These are phyloP conservation scores for Nigrospora sphaerica DNA, from an alignment of 2,329 filamentous ascomycete species.

Conservation along the genomic window DNA sequence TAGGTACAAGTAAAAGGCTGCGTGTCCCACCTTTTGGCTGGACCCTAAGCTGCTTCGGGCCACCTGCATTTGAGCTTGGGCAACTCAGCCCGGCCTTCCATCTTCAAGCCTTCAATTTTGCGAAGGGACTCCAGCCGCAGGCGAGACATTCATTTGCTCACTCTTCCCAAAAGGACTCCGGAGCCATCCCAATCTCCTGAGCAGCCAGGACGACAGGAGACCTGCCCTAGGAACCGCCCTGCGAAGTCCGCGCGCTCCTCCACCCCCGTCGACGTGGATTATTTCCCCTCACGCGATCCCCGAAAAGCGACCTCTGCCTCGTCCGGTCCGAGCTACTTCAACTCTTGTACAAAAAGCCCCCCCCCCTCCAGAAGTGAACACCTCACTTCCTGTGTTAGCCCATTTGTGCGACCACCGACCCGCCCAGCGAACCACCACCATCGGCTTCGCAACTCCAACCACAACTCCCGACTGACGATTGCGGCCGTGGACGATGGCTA, in stretches of 20 bases:
- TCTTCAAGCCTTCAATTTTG: slow-evolving; percentile 1
- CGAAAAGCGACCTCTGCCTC: background rate
- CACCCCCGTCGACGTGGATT: background rate
- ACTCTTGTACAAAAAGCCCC: background rate
- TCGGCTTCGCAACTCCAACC: background rate
- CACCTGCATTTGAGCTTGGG: background rate
- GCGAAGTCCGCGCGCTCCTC: no score
- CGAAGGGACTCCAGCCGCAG: slow-evolving; percentile 1
- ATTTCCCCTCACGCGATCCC: background rate
- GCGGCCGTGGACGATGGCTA: slow-evolving; percentile 24
- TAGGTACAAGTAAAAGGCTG: no score
- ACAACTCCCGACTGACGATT: background rate
- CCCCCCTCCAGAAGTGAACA: background rate
- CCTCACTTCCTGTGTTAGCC: background rate
- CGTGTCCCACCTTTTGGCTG: background rate
- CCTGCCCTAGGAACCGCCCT: no score
- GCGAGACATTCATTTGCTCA: background rate
- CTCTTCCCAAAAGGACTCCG: background rate
- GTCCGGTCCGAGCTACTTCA: background rate
- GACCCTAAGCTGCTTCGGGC: background rate
- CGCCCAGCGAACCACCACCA: background rate
- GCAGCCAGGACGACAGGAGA: no score
- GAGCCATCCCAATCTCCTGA: no score
- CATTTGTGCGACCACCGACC: background rate
- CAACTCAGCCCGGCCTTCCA: background rate